phyloP scores from a whole-genome alignment of 1,284 basidiomycete species.

The Ganoderma resinaceum region DNA sequence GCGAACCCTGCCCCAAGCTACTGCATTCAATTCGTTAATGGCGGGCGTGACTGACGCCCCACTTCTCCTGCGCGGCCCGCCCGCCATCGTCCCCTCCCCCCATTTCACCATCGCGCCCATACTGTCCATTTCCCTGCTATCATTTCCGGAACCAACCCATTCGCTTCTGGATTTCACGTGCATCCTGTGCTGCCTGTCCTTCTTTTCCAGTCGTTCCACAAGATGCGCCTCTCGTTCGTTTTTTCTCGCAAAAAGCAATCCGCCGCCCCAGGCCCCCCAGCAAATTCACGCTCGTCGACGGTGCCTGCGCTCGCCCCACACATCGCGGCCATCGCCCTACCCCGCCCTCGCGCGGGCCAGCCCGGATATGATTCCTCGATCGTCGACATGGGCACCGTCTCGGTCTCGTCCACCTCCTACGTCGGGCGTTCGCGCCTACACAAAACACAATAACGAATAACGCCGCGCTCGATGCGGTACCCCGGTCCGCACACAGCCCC shows the following conservation, averaged over 20 bases:
- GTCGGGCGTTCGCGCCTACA: background rate
- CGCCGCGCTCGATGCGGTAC: background rate
- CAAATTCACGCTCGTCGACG: background rate
- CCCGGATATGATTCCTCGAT: background rate
- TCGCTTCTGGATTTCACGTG: too few relatives aligned
- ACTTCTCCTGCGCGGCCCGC: background rate
- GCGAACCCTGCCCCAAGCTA: background rate
- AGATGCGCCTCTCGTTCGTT: background rate
- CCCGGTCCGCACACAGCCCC: background rate
- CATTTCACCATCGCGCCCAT: background rate
- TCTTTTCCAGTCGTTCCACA: background rate
- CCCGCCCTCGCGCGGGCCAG: background rate
- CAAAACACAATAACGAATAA: background rate
- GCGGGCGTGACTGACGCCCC: background rate
- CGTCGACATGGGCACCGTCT: background rate
- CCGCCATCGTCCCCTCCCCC: background rate
- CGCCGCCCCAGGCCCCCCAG: background rate
- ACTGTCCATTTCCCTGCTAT: too few relatives aligned
- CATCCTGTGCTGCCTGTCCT: background rate
- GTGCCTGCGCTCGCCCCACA: constrained; percentile 2
- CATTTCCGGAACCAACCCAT: too few relatives aligned
- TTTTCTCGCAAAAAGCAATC: background rate
- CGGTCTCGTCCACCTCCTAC: background rate
- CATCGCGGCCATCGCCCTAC: background rate
- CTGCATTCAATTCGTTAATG: background rate